Base-by-base conservation (phyloP, 2,329 filamentous ascomycete species). In the Cryphonectria naterciae region DNA sequence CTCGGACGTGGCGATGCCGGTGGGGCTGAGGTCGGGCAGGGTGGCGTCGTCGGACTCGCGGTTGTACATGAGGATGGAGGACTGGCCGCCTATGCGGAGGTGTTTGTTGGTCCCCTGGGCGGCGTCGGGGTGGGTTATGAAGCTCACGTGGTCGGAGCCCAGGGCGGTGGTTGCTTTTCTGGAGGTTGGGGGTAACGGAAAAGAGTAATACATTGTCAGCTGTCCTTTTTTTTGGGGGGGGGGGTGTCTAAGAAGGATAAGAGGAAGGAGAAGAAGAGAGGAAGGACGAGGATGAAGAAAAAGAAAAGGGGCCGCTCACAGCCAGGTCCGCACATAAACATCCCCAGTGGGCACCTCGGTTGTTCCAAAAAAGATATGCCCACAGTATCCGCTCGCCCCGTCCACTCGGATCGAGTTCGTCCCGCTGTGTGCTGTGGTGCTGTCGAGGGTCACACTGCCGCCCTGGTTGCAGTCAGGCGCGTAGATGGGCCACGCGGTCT, bases 111-210 rank as follows among this genome's bases (percentile, higher is more conserved):
- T 77, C 71, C 85, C 86, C 72, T 87, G 86, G 1, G 85, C 82
- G 0, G 86, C 81, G 79, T 90, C 88, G 2, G 87, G 85, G 87
- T 90, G 89, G 28, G 87, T 89, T 80, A 90, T 89, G 82, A 90
- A 90, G 63, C 86, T 84, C 73, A 90, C 86, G 79, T 90, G 88
- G 28, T 85, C 83, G 78, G 84, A 83, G 8, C 86, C 88, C n/a
- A 90, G 80, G 69, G 88, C 84, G 74, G 85, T 88, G 65, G 84
- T 82, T 2, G 86, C 82, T 80, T 88, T 88, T 65, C 87, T 89
- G 65, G 8, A 77, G 70, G 60, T 67, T 25, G 28, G 1, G 35
- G 2, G 22, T 3, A 32, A 4, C 1, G 22, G 15, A 37, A 1
- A 28, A 22, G n/a, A 11, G 8, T 39, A 39, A 25, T 39, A 39